A percentile compares a stretch with the other conserved stretches of the same genome.
Conservation (phyloP, 2,329 filamentous ascomycete species). For the Hypoxylon sp. region DNA sequence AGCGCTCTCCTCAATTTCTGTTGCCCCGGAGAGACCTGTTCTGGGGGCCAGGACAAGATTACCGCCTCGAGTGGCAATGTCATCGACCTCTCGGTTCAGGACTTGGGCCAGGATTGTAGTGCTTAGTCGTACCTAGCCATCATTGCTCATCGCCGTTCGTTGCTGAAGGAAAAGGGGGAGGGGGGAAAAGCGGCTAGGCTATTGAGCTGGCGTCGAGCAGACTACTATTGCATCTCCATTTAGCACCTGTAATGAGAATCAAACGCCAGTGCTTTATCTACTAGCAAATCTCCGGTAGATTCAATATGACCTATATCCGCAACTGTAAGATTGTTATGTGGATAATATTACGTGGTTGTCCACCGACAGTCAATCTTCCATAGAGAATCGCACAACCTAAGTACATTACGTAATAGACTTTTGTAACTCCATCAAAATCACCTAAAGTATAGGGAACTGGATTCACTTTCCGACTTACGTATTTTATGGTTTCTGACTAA, state of each 20-base stretch:
- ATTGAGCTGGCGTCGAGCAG: neutral
- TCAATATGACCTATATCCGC: neutral
- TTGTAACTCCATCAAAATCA: no score
- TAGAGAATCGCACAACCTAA: no score
- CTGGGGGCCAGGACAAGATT: neutral
- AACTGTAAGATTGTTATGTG: neutral
- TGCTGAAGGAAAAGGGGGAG: neutral
- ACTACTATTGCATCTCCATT: neutral
- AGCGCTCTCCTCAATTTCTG: neutral
- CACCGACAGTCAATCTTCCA: no score
- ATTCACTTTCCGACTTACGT: no score
- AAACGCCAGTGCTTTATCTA: neutral
- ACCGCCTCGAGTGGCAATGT: neutral
- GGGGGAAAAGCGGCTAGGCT: neutral
- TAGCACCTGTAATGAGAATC: neutral
- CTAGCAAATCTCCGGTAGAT: neutral
- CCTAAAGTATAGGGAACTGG: no score
- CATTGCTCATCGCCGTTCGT: neutral
- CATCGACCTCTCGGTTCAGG: neutral
- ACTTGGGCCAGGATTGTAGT: neutral
- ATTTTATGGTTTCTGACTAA: no score
- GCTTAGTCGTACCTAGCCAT: neutral
- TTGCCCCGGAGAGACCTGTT: neutral
- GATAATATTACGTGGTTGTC: neutral
- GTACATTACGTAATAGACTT: no score